Evolutionary conservation across 805 yeast genomes (phyloP), one percentile per base, ranked within the genome.

Genomic region (Candida pseudoglaebosa): DNA sequence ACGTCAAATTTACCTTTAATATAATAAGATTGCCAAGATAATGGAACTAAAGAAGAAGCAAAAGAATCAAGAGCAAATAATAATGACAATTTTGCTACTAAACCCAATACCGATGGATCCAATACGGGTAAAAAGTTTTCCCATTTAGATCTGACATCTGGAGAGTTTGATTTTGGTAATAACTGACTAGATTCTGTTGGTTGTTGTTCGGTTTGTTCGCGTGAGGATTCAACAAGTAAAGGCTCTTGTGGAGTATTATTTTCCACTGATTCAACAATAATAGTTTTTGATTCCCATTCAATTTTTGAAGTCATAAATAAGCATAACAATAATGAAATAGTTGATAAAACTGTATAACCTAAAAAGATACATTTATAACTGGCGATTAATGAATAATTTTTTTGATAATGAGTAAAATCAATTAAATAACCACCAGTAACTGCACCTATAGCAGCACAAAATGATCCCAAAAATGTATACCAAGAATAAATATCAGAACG

Each of bases 401-500:
- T 42, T 3, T 4, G 12, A 5, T 43, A 30, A 6, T 43, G 42
- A 10, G 47, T 32, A 13, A 31, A 45, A 24, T 52, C 56, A 13
- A 60, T 48, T 26, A 52, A 34, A 14, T 21, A 21, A 0, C 80
- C 81, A 24, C 67, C 62, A 2, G 57, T 29, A 5, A 71, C 51
- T 3, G 71, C 62, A 0, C 80, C 82, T 7, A 70, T 12, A 0
- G 80, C 78, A 17, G 67, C 60, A 14, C 75, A 67, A 17, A 73
- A 48, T 2, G 67, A 61, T 0, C 80, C 82, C 26, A 72, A 50
- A 46, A 77, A 69, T 1, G 69, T 64, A 49, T 75, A 77, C 81
- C 82, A 77, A 5, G 80, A 75, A 47, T 70, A 77, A n/a, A 74
- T 59, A 47, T 77, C 82, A 0, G 80, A 65, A 38, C 80, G 53